Evolutionary conservation across 2,329 filamentous ascomycete species (phyloP).

Genomic region (Sporothrix humicola): DNA sequence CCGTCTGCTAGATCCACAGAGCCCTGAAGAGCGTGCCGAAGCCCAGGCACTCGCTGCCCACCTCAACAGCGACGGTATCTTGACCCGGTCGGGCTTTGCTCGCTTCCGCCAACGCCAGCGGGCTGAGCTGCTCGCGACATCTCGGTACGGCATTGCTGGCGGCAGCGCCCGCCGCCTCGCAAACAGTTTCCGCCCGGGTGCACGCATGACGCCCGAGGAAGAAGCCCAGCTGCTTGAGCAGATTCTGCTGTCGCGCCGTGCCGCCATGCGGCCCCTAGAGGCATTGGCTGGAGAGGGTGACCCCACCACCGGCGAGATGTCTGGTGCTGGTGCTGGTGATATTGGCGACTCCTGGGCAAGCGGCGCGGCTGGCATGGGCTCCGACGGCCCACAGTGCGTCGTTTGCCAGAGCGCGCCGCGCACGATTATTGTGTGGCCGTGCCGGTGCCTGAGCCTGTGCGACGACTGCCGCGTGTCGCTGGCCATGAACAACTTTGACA

Average conservation of each 20-base stretch:
- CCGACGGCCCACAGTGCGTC: constrained; percentile 80
- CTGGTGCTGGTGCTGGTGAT: constrained; percentile 24
- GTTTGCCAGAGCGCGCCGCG: constrained; percentile 87
- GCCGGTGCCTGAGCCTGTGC: constrained; percentile 89
- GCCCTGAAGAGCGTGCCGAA: constrained; percentile 77
- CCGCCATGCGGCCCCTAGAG: constrained; percentile 29
- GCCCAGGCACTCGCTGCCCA: constrained; percentile 82
- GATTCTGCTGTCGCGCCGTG: constrained; percentile 60
- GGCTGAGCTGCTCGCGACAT: constrained; percentile 64
- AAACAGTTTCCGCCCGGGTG: constrained; percentile 43
- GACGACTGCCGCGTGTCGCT: constrained; percentile 93
- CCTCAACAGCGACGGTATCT: constrained; percentile 69
- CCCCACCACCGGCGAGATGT: too few relatives aligned
- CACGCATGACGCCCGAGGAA: constrained; percentile 61
- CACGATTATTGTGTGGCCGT: constrained; percentile 94
- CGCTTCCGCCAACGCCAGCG: constrained; percentile 71
- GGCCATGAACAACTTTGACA: constrained; percentile 96
- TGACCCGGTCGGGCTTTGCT: constrained; percentile 82
- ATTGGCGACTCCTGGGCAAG: constrained; percentile 61
- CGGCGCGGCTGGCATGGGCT: constrained; percentile 74
- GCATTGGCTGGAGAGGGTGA: neutral
- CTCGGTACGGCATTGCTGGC: constrained; percentile 41
- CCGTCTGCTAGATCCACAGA: constrained; percentile 79
- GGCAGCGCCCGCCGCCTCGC: constrained; percentile 39
- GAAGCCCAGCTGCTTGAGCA: constrained; percentile 67